Conservation (phyloP, 768 basidiomycete genomes). For the Kwoniella sp. region DNA sequence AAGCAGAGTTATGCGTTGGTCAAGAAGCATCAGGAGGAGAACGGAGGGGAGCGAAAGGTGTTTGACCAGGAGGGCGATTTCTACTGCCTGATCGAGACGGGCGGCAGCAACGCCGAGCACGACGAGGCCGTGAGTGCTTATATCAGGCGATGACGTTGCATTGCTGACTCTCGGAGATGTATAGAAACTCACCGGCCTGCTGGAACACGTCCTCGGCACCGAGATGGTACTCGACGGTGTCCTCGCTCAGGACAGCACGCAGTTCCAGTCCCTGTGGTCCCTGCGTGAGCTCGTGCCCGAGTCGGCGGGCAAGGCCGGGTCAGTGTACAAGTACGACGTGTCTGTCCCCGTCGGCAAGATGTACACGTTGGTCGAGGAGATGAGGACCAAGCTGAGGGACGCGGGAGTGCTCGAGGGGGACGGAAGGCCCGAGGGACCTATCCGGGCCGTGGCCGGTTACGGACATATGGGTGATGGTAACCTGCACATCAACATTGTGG, state of each 20-base stretch:
- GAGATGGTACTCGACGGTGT: slow-evolving; percentile 84
- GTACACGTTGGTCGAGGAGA: slow-evolving; percentile 77
- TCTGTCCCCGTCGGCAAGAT: slow-evolving; percentile 81
- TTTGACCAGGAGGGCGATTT: slow-evolving; percentile 76
- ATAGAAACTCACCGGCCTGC: slow-evolving; percentile 76
- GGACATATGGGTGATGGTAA: slow-evolving; percentile 98
- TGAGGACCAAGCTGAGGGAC: slow-evolving; percentile 63
- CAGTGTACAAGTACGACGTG: slow-evolving; percentile 94
- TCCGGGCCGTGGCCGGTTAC: slow-evolving; percentile 83
- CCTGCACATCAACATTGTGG: slow-evolving; percentile 85
- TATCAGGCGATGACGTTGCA: not conserved
- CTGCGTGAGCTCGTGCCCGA: slow-evolving; percentile 88
- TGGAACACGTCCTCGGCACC: slow-evolving; percentile 67
- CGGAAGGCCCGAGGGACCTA: slow-evolving; percentile 46
- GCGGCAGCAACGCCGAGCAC: slow-evolving; percentile 84
- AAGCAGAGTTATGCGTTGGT: slow-evolving; percentile 60
- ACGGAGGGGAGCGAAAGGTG: slow-evolving; percentile 66
- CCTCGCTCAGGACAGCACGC: slow-evolving; percentile 79
- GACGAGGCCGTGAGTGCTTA: slow-evolving; percentile 70
- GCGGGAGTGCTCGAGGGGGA: slow-evolving; percentile 58
- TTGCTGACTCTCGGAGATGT: not conserved
- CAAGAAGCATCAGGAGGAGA: slow-evolving; percentile 59
- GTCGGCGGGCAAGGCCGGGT: slow-evolving; percentile 86
- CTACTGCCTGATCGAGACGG: slow-evolving; percentile 83
- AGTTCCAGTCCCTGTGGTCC: slow-evolving; percentile 85